These are phyloP conservation scores for Gracilaria domingensis DNA, from an alignment of 23 red algal species.

Conservation along the genomic window DNA sequence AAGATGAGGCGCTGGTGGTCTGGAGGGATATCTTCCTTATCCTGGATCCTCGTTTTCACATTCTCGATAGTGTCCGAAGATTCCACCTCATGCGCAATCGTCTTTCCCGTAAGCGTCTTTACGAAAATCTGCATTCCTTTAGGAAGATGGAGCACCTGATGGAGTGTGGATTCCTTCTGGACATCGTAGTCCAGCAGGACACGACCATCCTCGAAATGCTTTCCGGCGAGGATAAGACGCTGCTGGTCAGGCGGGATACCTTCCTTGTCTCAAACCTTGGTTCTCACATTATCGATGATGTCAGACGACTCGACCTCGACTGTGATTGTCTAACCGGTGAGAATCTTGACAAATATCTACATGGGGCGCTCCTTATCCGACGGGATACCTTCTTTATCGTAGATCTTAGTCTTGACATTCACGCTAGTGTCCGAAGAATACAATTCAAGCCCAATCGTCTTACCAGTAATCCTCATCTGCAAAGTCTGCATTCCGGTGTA, in stretches of 20 bases:
- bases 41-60: slow-evolving; percentile 76
- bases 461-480: slow-evolving; percentile 92
- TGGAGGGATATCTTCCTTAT: slow-evolving; percentile 86
- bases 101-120: slow-evolving; percentile 92
- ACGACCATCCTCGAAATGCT: slow-evolving; percentile 91
- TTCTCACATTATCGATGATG: slow-evolving; percentile 97
- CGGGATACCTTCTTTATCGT: slow-evolving; percentile 97
- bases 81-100: slow-evolving; percentile 91
- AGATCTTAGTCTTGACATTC: slow-evolving; percentile 85
- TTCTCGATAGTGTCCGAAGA: slow-evolving; percentile 92
- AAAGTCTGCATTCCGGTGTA: slow-evolving; percentile 88
- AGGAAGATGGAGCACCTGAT: slow-evolving; percentile 82
- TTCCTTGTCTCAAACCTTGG: slow-evolving; percentile 86
- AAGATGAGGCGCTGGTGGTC: slow-evolving; percentile 92
- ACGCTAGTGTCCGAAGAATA: slow-evolving; percentile 62
- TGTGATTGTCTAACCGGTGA: slow-evolving; percentile 97
- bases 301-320: slow-evolving; percentile 94
- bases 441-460: slow-evolving; percentile 94
- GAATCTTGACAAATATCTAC: slow-evolving; percentile 95
- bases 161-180: slow-evolving; percentile 90
- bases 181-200: slow-evolving; percentile 88
- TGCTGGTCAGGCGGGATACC: slow-evolving; percentile 94
- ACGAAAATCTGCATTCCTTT: slow-evolving; percentile 89
- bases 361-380: slow-evolving; percentile 94
- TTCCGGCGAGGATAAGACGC: slow-evolving; percentile 93